phyloP scores from a whole-genome alignment of 192 early-diverging fungal species.

The Podila verticillata region DNA sequence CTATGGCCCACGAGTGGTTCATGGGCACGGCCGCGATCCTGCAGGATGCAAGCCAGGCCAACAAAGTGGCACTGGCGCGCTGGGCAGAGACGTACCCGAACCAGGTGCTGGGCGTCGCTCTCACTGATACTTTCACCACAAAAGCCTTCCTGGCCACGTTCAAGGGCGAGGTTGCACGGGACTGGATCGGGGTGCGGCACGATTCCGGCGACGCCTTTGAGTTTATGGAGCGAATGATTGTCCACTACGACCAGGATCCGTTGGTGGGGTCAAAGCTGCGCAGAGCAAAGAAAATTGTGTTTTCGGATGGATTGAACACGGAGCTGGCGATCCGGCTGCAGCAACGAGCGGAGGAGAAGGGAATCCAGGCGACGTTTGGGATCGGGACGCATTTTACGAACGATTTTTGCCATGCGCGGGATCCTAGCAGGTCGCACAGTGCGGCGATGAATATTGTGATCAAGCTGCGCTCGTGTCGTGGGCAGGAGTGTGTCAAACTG shows the following conservation, averaged over 20 bases:
- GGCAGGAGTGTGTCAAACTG: constrained; percentile 71
- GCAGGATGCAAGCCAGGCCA: constrained; percentile 66
- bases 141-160: constrained; percentile 72
- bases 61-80: constrained; percentile 63
- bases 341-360: constrained; percentile 48
- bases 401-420: constrained; percentile 59
- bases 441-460: constrained; percentile 79
- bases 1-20: constrained; percentile 79
- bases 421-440: constrained; percentile 24
- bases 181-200: constrained; percentile 71
- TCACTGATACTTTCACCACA: constrained; percentile 81
- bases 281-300: constrained; percentile 70
- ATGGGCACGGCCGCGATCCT: constrained; percentile 77
- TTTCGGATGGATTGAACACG: constrained; percentile 73
- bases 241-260: constrained; percentile 73
- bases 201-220: constrained; percentile 76
- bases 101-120: constrained; percentile 66
- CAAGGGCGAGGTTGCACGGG: constrained; percentile 57
- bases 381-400: constrained; percentile 84
- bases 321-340: constrained; percentile 62
- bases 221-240: constrained; percentile 65
- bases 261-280: constrained; percentile 16
- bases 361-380: constrained; percentile 69
- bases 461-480: constrained; percentile 70
- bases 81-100: constrained; percentile 69